phyloP scores from a whole-genome alignment of 306 rosid species.

The Dalbergia oliveri region DNA sequence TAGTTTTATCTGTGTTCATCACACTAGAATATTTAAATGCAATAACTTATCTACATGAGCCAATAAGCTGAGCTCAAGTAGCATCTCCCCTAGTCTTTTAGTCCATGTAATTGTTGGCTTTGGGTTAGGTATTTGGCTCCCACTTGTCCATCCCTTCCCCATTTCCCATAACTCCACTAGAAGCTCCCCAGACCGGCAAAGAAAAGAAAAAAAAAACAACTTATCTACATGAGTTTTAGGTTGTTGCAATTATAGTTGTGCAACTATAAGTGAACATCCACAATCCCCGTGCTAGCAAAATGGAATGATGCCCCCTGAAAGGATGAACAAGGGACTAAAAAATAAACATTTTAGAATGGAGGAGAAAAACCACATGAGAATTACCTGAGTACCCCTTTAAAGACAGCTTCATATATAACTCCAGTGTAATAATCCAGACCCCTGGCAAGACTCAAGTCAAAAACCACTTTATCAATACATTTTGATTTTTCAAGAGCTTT shows the following conservation, averaged over 20 bases:
- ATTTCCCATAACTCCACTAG: too few relatives aligned
- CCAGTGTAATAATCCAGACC: constrained; percentile 99
- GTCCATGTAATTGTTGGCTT: too few relatives aligned
- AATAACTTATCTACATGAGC: neutral
- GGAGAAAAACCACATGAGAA: constrained; percentile 25
- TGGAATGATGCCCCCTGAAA: neutral
- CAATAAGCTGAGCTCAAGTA: too few relatives aligned
- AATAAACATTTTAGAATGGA: constrained; percentile 17
- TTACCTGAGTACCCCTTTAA: constrained; percentile 93
- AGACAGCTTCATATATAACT: constrained; percentile 90
- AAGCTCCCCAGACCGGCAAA: too few relatives aligned
- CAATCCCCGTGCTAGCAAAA: neutral
- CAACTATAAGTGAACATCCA: constrained; percentile 15
- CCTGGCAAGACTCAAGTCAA: constrained; percentile 98
- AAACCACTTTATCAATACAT: constrained; percentile 74
- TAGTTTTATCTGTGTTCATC: neutral
- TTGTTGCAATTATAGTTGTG: constrained; percentile 19
- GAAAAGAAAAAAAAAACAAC: too few relatives aligned
- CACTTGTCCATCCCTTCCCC: too few relatives aligned
- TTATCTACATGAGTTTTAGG: constrained; percentile 14
- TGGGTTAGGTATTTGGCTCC: too few relatives aligned
- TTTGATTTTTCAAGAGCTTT: constrained; percentile 77
- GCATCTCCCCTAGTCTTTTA: too few relatives aligned
- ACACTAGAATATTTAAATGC: neutral
- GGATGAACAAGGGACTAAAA: neutral